Evolutionary conservation across 2,329 filamentous ascomycete genomes (phyloP), one percentile per base, ranked within the genome.

Genomic region (Neonectria faginata): DNA sequence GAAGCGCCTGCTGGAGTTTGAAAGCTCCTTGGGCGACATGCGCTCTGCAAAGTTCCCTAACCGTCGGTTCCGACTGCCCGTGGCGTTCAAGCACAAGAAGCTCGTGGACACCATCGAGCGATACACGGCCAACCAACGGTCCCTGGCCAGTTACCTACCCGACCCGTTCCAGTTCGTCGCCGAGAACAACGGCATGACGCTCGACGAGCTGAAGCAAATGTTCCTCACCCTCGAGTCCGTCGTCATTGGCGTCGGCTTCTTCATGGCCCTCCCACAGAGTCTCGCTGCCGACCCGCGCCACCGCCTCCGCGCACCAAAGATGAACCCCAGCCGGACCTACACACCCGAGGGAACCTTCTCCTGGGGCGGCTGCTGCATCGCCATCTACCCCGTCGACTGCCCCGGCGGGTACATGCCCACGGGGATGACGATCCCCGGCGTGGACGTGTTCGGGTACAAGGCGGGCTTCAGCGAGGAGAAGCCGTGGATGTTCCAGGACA

Each of bases 91-190:
- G 20, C 75, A 78, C 53, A 67, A 70, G n/a, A 70, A 71, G 20
- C 69, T 75, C 6, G 60, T 81, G 22, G 82, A 85, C 27, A 60
- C 57, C 0, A 77, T 59, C 16, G 60, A 85, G 60, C 80, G 87
- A 10, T 90, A 90, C 73, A 88, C 86, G 78, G 83, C 84, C 29
- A 88, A 85, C 3, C 85, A 88, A 64, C 80, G 88, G 2, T 84
- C 85, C 1, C 83, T 86, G 29, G 88, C 88, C 1, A 81, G 84
- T 0, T 90, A 89, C 64, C 78, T 90, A 0, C 88, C 88, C 0
- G 84, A 88, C 69, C 88, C 88, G 51, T 79, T 89, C 41, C 81
- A 84, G 1, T 90, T 88, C 59, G 65, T 79, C 7, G 70, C 69
- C 5, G 72, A 75, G 39, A 78, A 76, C 55, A 82, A 82, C 56